A percentile compares a stretch with the other conserved stretches of the same genome.
Evolutionary conservation across 192 early-diverging fungal genomes (phyloP).

Genomic region (Coemansia sp.): DNA sequence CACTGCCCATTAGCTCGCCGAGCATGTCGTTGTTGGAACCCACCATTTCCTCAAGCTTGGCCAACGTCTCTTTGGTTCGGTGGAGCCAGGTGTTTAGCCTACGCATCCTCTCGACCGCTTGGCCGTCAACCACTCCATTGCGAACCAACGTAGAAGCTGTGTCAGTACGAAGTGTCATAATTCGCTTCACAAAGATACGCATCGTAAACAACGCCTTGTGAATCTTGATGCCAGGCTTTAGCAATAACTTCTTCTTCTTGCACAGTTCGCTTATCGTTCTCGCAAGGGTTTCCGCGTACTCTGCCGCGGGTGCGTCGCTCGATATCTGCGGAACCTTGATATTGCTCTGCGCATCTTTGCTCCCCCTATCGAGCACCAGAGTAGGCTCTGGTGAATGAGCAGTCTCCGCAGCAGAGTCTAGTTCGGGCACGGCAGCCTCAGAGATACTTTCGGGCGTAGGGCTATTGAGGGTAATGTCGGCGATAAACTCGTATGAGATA

Average conservation of each 20-base stretch:
- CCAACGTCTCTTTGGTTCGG: neutral
- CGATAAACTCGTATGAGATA: neutral
- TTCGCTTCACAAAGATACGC: neutral
- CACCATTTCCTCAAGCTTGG: neutral
- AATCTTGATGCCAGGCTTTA: neutral
- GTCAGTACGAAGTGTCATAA: neutral
- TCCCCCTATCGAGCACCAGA: neutral
- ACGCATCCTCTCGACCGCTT: neutral
- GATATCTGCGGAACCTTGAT: neutral
- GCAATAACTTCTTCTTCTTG: neutral
- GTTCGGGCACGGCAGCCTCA: neutral
- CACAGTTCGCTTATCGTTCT: neutral
- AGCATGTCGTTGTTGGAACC: neutral
- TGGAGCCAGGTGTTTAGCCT: neutral
- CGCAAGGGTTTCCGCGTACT: neutral
- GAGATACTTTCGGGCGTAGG: neutral
- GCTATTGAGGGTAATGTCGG: neutral
- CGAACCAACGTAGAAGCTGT: neutral
- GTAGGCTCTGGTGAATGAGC: neutral
- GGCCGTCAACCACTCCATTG: neutral
- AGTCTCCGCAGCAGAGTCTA: neutral
- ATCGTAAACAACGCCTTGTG: neutral
- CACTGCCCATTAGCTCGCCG: neutral
- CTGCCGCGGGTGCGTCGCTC: neutral
- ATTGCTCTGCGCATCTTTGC: neutral